Conservation (phyloP, 345 rosid species). For the Gossypium ekmanianum region DNA sequence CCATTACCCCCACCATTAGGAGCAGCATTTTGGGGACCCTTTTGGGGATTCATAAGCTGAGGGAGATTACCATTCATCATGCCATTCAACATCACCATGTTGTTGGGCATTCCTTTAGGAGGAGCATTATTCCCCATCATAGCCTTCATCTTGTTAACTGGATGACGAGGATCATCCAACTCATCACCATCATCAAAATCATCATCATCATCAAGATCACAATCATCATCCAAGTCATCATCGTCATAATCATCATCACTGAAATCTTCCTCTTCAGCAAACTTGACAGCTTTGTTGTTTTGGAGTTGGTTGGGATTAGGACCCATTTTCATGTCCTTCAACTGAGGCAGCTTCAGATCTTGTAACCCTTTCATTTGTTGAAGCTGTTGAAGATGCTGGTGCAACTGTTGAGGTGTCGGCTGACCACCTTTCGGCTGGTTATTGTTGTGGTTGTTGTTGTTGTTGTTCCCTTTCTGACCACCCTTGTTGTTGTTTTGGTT, state of each 20-base stretch:
- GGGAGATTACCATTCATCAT: slow-evolving; percentile 47
- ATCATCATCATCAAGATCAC: slow-evolving; percentile 42
- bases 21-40: slow-evolving; percentile 41
- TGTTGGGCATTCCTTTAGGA: slow-evolving; percentile 36
- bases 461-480: slow-evolving; percentile 33
- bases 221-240: slow-evolving; percentile 46
- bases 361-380: slow-evolving; percentile 63
- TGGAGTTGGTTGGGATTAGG: slow-evolving; percentile 21
- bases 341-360: slow-evolving; percentile 68
- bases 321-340: slow-evolving; percentile 58
- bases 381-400: slow-evolving; percentile 47
- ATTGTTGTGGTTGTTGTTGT: slow-evolving; percentile 26
- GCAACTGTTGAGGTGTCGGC: slow-evolving; percentile 48
- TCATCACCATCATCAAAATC: slow-evolving; percentile 30
- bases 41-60: slow-evolving; percentile 53
- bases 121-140: slow-evolving; percentile 32
- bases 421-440: slow-evolving; percentile 52
- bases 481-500: slow-evolving; percentile 23
- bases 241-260: slow-evolving; percentile 46
- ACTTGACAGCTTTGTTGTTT: slow-evolving; percentile 52
- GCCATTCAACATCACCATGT: slow-evolving; percentile 37
- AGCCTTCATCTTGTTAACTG: slow-evolving; percentile 51
- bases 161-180: slow-evolving; percentile 44
- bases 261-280: slow-evolving; percentile 50
- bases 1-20: slow-evolving; percentile 31